Evolutionary conservation across 495 filamentous ascomycete genomes (phyloP), one percentile per base, ranked within the genome.

Genomic region (Neurospora sp.): DNA sequence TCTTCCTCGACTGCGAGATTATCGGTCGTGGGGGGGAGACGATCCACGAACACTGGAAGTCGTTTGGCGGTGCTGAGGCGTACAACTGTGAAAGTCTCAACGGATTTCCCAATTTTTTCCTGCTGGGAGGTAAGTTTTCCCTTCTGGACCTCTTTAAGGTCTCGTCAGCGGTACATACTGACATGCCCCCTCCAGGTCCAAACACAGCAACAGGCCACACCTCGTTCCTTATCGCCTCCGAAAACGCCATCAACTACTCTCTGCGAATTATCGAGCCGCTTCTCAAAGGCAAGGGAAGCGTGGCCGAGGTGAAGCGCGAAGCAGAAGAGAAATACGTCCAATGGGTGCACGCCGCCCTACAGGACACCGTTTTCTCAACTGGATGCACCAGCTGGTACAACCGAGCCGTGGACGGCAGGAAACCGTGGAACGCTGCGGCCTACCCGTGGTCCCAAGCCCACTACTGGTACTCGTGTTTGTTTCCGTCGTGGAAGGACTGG

Each of bases 121-220:
- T 85, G 39, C 39, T 84, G 1, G 74, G 75, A 31, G 82, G 77
- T 78, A 44, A 66, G 75, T 49, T 23, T 4, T 66, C 37, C 20
- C 16, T 70, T 11, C 16, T 20, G 35, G 16, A 18, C 39, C 44
- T 27, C 46, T 54, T 54, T 10, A 23, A 12, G 5, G 5, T 54
- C 46, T 54, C 6, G 11, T 62, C 11, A 35, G 12, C 27, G 14
- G 40, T 74, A 70, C 39, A 23, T 12, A 35, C 54, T 62, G 6
- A 62, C 54, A 62, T 16, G 5, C 6, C 42, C 62, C 74, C 60
- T 27, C 76, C 76, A 78, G 84, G 84, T 1, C 84, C 84, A 11
- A 86, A 86, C 74, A 79, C 82, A 1, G 78, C 77, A n/a, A 83
- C 83, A 3, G 84, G 83, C 0, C 80, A 85, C 73, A 85, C 83